A percentile compares a stretch with the other conserved stretches of the same genome.
Conservation (phyloP, 306 rosid species). For the Biancaea sappan region DNA sequence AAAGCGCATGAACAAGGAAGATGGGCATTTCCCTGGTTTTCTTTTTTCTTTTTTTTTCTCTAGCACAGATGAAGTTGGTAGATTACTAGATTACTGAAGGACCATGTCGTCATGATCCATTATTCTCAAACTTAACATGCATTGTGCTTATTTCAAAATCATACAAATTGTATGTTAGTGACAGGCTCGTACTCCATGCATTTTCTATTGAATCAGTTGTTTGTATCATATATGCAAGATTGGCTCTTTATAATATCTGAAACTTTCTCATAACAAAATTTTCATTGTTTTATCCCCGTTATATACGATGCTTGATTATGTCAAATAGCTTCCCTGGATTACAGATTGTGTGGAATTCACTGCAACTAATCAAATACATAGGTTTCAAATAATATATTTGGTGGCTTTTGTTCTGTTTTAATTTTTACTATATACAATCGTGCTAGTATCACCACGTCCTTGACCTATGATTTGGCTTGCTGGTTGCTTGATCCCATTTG, state of each 20-base stretch:
- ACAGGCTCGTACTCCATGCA: not conserved
- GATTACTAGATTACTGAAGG: not conserved
- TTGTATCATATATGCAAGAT: constrained; percentile 3
- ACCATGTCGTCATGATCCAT: not conserved
- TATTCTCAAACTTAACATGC: not conserved
- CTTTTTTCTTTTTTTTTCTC: too few species aligned
- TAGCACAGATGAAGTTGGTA: not conserved
- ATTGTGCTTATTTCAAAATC: not conserved
- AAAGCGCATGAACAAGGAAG: not conserved
- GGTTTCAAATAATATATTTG: not conserved
- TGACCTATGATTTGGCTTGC: constrained; percentile 13
- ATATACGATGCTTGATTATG: constrained; percentile 13
- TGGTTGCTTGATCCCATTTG: constrained; percentile 7
- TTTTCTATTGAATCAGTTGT: not conserved
- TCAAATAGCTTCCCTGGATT: constrained; percentile 16
- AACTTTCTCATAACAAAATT: not conserved
- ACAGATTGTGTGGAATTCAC: constrained; percentile 6
- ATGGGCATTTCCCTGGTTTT: not conserved
- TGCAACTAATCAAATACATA: not conserved
- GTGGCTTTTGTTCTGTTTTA: not conserved
- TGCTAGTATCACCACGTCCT: not conserved
- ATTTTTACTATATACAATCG: not conserved
- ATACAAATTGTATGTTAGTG: not conserved
- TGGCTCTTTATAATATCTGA: not conserved
- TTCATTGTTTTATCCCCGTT: constrained; percentile 1